Evolutionary conservation across 2,329 filamentous ascomycete species (phyloP), one percentile per base, ranked within the genome.

Genomic region (Penicillium sp.): DNA sequence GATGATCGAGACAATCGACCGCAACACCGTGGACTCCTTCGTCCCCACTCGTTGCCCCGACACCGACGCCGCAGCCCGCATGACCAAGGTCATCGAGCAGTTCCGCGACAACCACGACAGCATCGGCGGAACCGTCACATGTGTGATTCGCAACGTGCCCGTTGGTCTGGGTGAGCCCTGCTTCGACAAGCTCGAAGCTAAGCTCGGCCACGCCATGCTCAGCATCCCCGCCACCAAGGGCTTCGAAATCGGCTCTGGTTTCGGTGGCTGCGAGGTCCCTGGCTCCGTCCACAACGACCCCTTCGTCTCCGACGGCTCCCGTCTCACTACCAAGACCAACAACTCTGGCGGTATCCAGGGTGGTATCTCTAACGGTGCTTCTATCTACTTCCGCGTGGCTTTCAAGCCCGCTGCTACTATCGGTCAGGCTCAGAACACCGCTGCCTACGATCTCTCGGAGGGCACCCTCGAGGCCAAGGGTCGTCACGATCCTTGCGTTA

Each of bases 341-440:
- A 92, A 96, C 80, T 93, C 88, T 2, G 93, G 93, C 11, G 94
- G 93, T 60, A 90, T 97, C 64, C 93, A 97, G 78, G 94, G 93
- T 41, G 93, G 93, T 48, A 97, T 97, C 75, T 88, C 89, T 47
- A 97, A 97, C 74, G 94, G 93, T 54, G 90, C 90, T 36, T 88
- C 87, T 55, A 91, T 97, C 77, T 97, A 94, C 82, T 97, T 97
- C 84, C 86, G 89, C 47, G 88, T 96, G 5, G 92, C 85, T 14
- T 97, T 97, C 85, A 97, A 97, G 82, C 90, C 93, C 9, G 87
- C 93, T 3, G 92, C 93, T 29, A 97, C 94, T 3, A 97, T 97
- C 69, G 88, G 90, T 43, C 88, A 93, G 76, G 88, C 89, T 41
- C 93, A 97, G 78, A 82, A 81, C 13, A 97, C 94, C 0, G 86